Conservation (phyloP, 2,329 filamentous ascomycete species). For the Curvularia verruculosa region DNA sequence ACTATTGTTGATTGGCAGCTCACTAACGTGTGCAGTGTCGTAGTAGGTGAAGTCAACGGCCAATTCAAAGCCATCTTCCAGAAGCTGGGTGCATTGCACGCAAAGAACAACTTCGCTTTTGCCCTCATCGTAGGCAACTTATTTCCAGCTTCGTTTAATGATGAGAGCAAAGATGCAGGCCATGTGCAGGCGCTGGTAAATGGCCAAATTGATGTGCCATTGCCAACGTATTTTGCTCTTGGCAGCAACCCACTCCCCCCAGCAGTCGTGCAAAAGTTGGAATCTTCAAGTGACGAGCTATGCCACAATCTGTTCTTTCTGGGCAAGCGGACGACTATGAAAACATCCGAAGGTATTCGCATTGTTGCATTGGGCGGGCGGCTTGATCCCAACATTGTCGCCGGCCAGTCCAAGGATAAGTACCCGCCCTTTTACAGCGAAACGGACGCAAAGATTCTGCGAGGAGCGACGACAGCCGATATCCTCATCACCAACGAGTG, state of each 20-base stretch:
- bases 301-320: slow-evolving; percentile 92
- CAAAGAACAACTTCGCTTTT: slow-evolving; percentile 87
- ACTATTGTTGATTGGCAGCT: not conserved
- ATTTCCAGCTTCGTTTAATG: slow-evolving; percentile 63
- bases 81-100: slow-evolving; percentile 79
- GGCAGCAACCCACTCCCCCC: slow-evolving; percentile 74
- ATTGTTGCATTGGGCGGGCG: slow-evolving; percentile 86
- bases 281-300: slow-evolving; percentile 71
- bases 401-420: slow-evolving; percentile 71
- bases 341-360: slow-evolving; percentile 85
- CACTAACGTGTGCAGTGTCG: slow-evolving; percentile 63
- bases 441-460: slow-evolving; percentile 75
- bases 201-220: slow-evolving; percentile 74
- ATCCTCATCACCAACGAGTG: slow-evolving; percentile 87
- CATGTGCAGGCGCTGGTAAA: slow-evolving; percentile 68
- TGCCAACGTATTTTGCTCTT: slow-evolving; percentile 91
- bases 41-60: slow-evolving; percentile 83
- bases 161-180: slow-evolving; percentile 61
- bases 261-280: slow-evolving; percentile 73
- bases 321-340: slow-evolving; percentile 81
- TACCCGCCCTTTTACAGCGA: slow-evolving; percentile 79
- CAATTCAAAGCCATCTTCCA: slow-evolving; percentile 75
- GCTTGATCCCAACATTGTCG: slow-evolving; percentile 66
- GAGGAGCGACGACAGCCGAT: slow-evolving; percentile 78
- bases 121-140: slow-evolving; percentile 85